A percentile compares a stretch with the other conserved stretches of the same genome.
Evolutionary conservation across 306 rosid species (phyloP).

Genomic region (Carpinus viminea): DNA sequence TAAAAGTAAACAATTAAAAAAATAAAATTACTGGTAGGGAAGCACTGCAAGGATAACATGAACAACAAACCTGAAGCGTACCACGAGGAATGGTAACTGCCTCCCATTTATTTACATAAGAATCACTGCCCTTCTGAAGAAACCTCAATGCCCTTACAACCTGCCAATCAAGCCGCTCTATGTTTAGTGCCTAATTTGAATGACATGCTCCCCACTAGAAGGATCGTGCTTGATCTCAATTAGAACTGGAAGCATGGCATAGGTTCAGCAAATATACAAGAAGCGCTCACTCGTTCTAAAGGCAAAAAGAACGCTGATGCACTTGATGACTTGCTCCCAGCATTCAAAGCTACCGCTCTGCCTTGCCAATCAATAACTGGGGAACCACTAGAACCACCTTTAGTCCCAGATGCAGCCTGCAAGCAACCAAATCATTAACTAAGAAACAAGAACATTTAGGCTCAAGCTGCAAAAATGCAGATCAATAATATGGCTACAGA

Average conservation of each 20-base stretch:
- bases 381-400: conserved; percentile 98
- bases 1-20: conserved; percentile 5
- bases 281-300: conserved; percentile 72
- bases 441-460: conserved; percentile 14
- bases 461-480: not conserved
- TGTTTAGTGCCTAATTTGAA: conserved; percentile 23
- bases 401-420: conserved; percentile 99
- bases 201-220: conserved; percentile 24
- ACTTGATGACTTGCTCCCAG: conserved; percentile 96
- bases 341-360: conserved; percentile 93
- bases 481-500: not conserved
- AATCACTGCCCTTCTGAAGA: conserved; percentile 68
- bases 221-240: conserved; percentile 26
- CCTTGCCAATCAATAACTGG: conserved; percentile 97
- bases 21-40: conserved; percentile 11
- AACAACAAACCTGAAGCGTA: conserved; percentile 92
- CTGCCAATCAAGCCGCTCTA: conserved; percentile 46
- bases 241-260: conserved; percentile 26
- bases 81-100: conserved; percentile 92
- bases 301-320: conserved; percentile 96
- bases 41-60: conserved; percentile 24
- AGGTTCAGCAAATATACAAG: conserved; percentile 27
- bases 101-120: conserved; percentile 68
- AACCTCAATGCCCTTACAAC: conserved; percentile 88
- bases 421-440: conserved; percentile 28